Evolutionary conservation across 192 early-diverging fungal species (phyloP), one percentile per base, ranked within the genome.

Genomic region (Coemansia sp.): DNA sequence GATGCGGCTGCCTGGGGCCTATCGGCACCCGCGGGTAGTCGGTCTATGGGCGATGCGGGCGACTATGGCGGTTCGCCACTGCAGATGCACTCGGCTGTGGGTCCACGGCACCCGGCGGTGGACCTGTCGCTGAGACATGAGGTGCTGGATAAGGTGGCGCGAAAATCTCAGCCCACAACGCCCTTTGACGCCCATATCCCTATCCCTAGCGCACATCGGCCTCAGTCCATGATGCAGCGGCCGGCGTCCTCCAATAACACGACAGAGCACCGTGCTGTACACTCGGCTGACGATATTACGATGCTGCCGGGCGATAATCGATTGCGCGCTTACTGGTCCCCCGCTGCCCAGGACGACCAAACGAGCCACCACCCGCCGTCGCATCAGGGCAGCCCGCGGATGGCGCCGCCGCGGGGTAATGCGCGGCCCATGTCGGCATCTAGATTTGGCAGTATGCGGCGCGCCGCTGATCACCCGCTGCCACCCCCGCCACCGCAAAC

Each of bases 141-240:
- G 61, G 76, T 79, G 5, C 57, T 79, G 18, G 76, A 73, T 64
- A 79, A 73, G 50, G 61, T 64, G 21, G 76, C 71, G n/a, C 76
- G 76, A 40, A 65, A 58, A 18, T 79, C 76, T 35, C 76, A 79
- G 67, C 76, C 76, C 16, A 50, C 62, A 6, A 79, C 76, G 18
- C 76, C 76, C 16, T 67, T 60, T 28, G 76, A 79, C 37, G 42
- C 21, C 9, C 62, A 69, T 3, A 34, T 51, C 8, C 64, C 63
- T 6, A 24, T 57, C 3, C 48, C 71, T 20, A 67, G 60, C 71
- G 60, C 21, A 9, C 62, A 66, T 7, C 71, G 57, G 1, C 57
- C 68, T 34, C 62, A 40, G 35, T 67, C 64, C 13, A 58, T 63
- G 23, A 57, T 58, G 48, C 73, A 64, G 35, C 70, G 71, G 9